A percentile compares a stretch with the other conserved stretches of the same genome.
Conservation (phyloP, 345 rosid species). For the Linum trigynum region DNA sequence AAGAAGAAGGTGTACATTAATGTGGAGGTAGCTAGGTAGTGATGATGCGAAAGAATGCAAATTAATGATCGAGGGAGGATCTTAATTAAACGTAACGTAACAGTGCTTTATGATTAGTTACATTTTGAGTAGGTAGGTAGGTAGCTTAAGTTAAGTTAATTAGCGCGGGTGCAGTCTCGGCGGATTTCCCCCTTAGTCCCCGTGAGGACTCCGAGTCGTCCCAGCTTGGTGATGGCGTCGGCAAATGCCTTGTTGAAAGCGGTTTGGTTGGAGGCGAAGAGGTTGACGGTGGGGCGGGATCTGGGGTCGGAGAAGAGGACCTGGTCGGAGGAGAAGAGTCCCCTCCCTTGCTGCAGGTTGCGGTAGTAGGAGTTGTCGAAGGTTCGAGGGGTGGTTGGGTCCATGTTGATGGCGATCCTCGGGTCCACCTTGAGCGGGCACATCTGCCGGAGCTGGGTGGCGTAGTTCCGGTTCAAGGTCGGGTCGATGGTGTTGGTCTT, state of each 20-base stretch:
- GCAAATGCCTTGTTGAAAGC: constrained; percentile 61
- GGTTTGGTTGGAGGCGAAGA: constrained; percentile 38
- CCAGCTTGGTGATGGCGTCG: constrained; percentile 62
- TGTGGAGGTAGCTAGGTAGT: too few relatives aligned
- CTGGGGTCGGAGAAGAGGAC: constrained; percentile 50
- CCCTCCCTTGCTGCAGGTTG: constrained; percentile 67
- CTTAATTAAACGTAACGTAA: too few relatives aligned
- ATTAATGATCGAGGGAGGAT: too few relatives aligned
- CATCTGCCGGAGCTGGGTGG: constrained; percentile 47
- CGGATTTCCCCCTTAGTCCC: constrained; percentile 70
- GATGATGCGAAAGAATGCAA: too few relatives aligned
- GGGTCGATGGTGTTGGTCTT: constrained; percentile 44
- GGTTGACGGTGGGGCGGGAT: constrained; percentile 47
- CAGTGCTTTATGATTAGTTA: too few relatives aligned
- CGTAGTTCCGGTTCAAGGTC: constrained; percentile 43
- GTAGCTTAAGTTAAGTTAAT: constrained; percentile 24
- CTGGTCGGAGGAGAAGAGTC: constrained; percentile 66
- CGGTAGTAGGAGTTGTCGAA: constrained; percentile 72
- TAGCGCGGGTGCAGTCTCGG: constrained; percentile 42
- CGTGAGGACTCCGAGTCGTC: constrained; percentile 57
- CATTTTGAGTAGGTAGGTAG: too few relatives aligned
- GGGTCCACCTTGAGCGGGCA: constrained; percentile 62
- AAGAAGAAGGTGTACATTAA: too few relatives aligned
- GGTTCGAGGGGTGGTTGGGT: constrained; percentile 52
- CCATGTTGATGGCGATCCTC: constrained; percentile 72